These are phyloP conservation scores for Athelia sp. DNA, from an alignment of 1,284 basidiomycete genomes.

Conservation along the genomic window DNA sequence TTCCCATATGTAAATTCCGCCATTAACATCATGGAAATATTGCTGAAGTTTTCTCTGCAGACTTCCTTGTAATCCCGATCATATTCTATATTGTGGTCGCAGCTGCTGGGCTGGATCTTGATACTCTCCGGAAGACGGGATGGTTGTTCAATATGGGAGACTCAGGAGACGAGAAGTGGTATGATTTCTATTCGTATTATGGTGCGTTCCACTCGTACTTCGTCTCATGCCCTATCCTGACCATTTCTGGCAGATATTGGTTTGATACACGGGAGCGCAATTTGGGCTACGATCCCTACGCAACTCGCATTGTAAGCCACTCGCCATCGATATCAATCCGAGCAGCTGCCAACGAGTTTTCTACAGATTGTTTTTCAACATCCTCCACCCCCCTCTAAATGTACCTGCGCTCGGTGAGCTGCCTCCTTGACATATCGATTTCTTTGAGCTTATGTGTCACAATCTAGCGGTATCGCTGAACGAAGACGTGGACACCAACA, in stretches of 20 bases:
- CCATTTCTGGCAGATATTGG: constrained; percentile 18
- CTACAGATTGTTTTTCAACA: constrained; percentile 79
- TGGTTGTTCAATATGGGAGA: constrained; percentile 85
- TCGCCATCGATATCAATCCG: constrained; percentile 6
- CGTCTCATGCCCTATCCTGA: constrained; percentile 45
- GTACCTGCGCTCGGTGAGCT: constrained; percentile 82
- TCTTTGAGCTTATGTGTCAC: constrained; percentile 1
- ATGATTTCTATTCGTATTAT: constrained; percentile 74
- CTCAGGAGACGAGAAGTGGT: constrained; percentile 66
- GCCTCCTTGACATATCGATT: not conserved
- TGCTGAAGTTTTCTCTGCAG: constrained; percentile 28
- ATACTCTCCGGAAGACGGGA: constrained; percentile 56
- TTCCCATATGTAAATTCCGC: constrained; percentile 72
- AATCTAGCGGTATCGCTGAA: constrained; percentile 78
- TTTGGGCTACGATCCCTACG: constrained; percentile 78
- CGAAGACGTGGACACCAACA: constrained; percentile 90
- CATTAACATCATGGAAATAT: too few relatives aligned
- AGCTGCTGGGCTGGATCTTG: constrained; percentile 60
- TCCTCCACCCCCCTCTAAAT: constrained; percentile 91
- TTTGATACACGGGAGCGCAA: constrained; percentile 37
- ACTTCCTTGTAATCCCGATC: constrained; percentile 82
- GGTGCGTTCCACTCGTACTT: constrained; percentile 45
- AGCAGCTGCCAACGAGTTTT: constrained; percentile 13
- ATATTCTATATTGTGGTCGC: constrained; percentile 82
- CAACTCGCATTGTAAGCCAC: constrained; percentile 66